These are phyloP conservation scores for Trichoderma aggressivum DNA, from an alignment of 2,329 filamentous ascomycete species.

Conservation along the genomic window DNA sequence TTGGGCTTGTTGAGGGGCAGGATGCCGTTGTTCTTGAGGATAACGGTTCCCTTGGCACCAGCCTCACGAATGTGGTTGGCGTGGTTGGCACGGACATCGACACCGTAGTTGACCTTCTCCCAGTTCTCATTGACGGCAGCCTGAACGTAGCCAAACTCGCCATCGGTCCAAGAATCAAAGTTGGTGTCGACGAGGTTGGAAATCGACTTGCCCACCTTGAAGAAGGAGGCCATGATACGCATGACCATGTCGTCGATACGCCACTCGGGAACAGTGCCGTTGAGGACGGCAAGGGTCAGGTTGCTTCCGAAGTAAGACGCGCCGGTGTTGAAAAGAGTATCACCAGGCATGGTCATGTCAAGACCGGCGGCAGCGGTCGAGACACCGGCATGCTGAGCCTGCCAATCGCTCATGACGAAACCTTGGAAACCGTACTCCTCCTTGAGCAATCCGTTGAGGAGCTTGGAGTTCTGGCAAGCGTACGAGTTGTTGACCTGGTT, in stretches of 20 bases:
- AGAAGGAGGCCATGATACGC: conserved; percentile 71
- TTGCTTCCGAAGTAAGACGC: conserved; percentile 80
- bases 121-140: conserved; percentile 57
- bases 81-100: conserved; percentile 80
- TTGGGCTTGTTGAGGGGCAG: conserved; percentile 77
- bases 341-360: conserved; percentile 88
- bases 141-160: conserved; percentile 71
- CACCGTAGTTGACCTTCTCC: conserved; percentile 71
- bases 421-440: conserved; percentile 78
- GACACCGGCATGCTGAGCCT: conserved; percentile 68
- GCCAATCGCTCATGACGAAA: conserved; percentile 78
- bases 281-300: conserved; percentile 80
- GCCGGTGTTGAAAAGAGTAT: conserved; percentile 72
- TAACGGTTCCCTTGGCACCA: conserved; percentile 75
- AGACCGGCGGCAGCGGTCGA: conserved; percentile 67
- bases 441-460: conserved; percentile 74
- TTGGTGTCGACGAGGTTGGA: conserved; percentile 58
- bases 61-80: conserved; percentile 69
- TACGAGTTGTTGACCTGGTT: conserved; percentile 80
- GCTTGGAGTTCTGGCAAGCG: conserved; percentile 72
- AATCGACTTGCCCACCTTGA: conserved; percentile 60
- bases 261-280: conserved; percentile 84
- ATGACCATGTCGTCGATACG: conserved; percentile 89
- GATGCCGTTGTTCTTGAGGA: conserved; percentile 79
- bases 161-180: conserved; percentile 82